A percentile compares a stretch with the other conserved stretches of the same genome.
Conservation (phyloP, 192 early-diverging fungal genomes). For the Helicostylum pulchrum region DNA sequence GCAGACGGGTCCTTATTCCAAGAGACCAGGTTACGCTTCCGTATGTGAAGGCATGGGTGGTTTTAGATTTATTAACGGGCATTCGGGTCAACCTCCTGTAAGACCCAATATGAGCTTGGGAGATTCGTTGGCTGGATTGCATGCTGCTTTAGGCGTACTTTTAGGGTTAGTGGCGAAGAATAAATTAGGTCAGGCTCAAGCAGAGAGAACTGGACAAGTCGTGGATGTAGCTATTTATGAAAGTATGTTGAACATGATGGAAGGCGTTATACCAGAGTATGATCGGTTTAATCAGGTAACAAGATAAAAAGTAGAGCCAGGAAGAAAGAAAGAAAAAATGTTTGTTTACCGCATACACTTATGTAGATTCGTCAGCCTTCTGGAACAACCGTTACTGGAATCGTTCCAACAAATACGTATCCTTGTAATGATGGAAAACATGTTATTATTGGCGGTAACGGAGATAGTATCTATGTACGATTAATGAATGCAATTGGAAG, state of each 20-base stretch:
- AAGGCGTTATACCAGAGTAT: slow-evolving; percentile 47
- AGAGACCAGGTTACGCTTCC: slow-evolving; percentile 46
- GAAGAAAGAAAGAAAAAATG: neutral
- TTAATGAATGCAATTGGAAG: slow-evolving; percentile 42
- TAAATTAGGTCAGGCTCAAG: slow-evolving; percentile 19
- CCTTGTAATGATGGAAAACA: slow-evolving; percentile 43
- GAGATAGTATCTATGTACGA: slow-evolving; percentile 47
- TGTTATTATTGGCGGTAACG: slow-evolving; percentile 53
- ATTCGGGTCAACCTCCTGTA: slow-evolving; percentile 40
- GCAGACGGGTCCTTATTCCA: slow-evolving; percentile 47
- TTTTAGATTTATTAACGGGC: slow-evolving; percentile 43
- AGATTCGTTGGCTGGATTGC: slow-evolving; percentile 49
- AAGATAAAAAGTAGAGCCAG: neutral
- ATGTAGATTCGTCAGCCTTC: slow-evolving; percentile 46
- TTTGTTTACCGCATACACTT: neutral
- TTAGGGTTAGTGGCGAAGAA: slow-evolving; percentile 37
- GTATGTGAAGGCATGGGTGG: slow-evolving; percentile 52
- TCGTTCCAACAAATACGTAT: slow-evolving; percentile 48
- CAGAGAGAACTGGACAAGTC: slow-evolving; percentile 37
- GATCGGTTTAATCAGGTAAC: slow-evolving; percentile 43
- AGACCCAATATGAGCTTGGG: slow-evolving; percentile 51
- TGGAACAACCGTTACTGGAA: slow-evolving; percentile 50
- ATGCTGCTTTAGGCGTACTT: slow-evolving; percentile 42
- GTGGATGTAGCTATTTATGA: slow-evolving; percentile 53
- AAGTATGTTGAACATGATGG: slow-evolving; percentile 48